Percentiles rank a stretch among this genome's conserved stretches.
Evolutionary conservation across 1,139 yeast genomes (phyloP).

Genomic region (Arxiozyma telluris): DNA sequence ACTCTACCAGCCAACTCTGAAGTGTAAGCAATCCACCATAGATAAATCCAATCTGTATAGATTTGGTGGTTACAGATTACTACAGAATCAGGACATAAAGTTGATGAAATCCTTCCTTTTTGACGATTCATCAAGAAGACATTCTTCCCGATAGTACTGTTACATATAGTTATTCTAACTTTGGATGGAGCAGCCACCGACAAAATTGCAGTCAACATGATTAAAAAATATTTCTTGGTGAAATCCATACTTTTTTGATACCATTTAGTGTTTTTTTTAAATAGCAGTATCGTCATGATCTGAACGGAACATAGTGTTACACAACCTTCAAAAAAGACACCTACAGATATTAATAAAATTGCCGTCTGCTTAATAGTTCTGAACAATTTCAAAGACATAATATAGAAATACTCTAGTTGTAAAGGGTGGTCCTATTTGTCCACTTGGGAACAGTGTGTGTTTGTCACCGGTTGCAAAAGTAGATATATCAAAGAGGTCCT

Average conservation of each 20-base stretch:
- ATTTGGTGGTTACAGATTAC: slow-evolving; percentile 74
- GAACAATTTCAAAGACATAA: not conserved
- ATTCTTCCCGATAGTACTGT: slow-evolving; percentile 20
- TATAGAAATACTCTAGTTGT: not conserved
- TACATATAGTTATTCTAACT: slow-evolving; percentile 28
- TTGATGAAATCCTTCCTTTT: slow-evolving; percentile 19
- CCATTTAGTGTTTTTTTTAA: slow-evolving; percentile 8
- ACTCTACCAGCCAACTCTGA: slow-evolving; percentile 55
- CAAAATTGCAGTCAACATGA: slow-evolving; percentile 23
- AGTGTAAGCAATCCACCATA: slow-evolving; percentile 82
- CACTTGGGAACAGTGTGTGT: not conserved
- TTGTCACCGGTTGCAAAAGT: not conserved
- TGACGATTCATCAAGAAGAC: slow-evolving; percentile 18
- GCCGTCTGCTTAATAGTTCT: slow-evolving; percentile 3
- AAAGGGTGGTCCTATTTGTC: not conserved
- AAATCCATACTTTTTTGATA: slow-evolving; percentile 19
- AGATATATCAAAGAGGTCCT: not conserved
- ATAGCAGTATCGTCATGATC: slow-evolving; percentile 8
- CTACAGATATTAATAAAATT: slow-evolving; percentile 6
- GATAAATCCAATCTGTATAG: slow-evolving; percentile 86
- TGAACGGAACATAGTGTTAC: slow-evolving; percentile 17
- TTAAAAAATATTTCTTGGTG: slow-evolving; percentile 26
- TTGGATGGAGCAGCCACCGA: slow-evolving; percentile 28
- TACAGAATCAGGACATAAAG: slow-evolving; percentile 19
- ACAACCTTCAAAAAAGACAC: slow-evolving; percentile 16